Percentiles rank a stretch among this genome's conserved stretches.
phyloP scores from a whole-genome alignment of 345 rosid species.

The Acer saccharum region DNA sequence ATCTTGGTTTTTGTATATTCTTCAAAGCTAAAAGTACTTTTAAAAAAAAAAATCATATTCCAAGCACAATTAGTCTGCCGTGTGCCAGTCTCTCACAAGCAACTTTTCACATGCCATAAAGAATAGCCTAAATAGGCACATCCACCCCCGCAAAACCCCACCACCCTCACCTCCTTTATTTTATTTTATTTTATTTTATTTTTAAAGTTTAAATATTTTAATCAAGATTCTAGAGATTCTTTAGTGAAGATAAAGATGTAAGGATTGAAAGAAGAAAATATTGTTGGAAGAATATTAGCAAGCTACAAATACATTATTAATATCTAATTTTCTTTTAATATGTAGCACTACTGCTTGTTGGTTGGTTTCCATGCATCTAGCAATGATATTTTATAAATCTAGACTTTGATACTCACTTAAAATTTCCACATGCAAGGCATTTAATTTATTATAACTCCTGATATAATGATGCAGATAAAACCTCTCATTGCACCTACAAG shows the following conservation, averaged over 20 bases:
- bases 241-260: background rate
- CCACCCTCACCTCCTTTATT: too few species aligned
- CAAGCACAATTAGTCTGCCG: background rate
- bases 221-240: background rate
- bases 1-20: background rate
- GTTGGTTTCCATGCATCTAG: background rate
- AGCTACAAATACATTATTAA: background rate
- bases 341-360: background rate
- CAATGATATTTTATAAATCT: background rate
- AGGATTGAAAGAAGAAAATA: background rate
- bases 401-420: slow-evolving; percentile 6
- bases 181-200: background rate
- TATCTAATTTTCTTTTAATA: background rate
- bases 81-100: background rate
- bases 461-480: slow-evolving; percentile 64
- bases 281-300: background rate
- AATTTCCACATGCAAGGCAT: background rate
- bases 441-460: slow-evolving; percentile 6
- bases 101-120: too few species aligned
- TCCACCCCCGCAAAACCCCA: background rate
- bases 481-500: slow-evolving; percentile 88
- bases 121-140: background rate
- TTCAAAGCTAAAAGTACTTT: background rate
- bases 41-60: background rate
- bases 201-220: background rate